Base-by-base conservation (phyloP, 306 rosid genomes). In the Dalbergia oliveri region DNA sequence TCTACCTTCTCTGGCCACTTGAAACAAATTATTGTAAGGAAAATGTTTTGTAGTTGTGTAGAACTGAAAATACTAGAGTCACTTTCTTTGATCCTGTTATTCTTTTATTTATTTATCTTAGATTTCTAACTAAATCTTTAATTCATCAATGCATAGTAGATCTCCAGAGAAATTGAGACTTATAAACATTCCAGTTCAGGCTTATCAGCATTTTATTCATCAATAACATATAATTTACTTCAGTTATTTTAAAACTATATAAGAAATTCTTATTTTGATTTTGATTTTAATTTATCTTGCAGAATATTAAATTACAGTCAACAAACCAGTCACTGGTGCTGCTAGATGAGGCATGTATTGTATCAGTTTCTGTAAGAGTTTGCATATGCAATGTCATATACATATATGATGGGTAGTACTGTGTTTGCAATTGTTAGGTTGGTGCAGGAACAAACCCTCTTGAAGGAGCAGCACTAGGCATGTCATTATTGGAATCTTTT, bases 371-470 rank as follows among this genome's bases (percentile, higher is more conserved):
- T 41, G 66, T 19, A 44, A 66, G 34, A 54, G 37, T 76, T 72
- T 39, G 56, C 74, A 77, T 77, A 63, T 41, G 56, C 4, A 63
- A 13, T 73, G 65, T 43, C 69, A 67, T 77, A 45, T 11, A 43
- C 43, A 73, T 43, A 3, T 50, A 18, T 78, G 64, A 79, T 41
- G 43, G 49, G 66, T 80, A 11, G 31, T 61, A 58, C 43, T 65
- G 19, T 60, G 81, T 72, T 72, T 84, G 70, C 73, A 49, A 83
- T 77, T 79, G 83, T 73, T 84, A 95, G 99, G 99, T 95, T 84
- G 99, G 98, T 67, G 94, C 97, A 68, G 99, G 99, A 82, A 95
- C 98, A 78, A 95, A 95, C 79, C 99, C 99, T 53, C 89, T 93
- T 58, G 99, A 93, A 88, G 98, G 99, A 89, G 98, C 99, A 45